Conservation (phyloP, 805 yeast species). For the Blastobotrys robertii region DNA sequence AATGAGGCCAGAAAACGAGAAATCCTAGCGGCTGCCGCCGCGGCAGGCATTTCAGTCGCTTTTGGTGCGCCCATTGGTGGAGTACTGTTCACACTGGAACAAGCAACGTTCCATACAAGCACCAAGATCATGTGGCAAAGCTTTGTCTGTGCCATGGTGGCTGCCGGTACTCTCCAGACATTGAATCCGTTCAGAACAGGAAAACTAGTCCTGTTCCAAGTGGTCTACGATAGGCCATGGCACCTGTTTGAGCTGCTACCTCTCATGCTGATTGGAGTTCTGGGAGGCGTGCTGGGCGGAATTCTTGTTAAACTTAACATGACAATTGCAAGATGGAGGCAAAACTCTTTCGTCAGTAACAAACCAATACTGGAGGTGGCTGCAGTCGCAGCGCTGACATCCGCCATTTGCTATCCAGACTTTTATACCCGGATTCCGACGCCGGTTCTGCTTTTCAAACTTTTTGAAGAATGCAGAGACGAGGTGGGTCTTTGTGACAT, state of each 20-base stretch:
- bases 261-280: slow-evolving; percentile 55
- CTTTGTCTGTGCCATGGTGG: slow-evolving; percentile 68
- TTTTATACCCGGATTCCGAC: slow-evolving; percentile 46
- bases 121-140: slow-evolving; percentile 73
- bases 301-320: slow-evolving; percentile 41
- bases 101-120: slow-evolving; percentile 51
- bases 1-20: slow-evolving; percentile 58
- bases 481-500: slow-evolving; percentile 22
- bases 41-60: slow-evolving; percentile 78
- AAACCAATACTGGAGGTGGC: slow-evolving; percentile 39
- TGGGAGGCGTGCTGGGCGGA: slow-evolving; percentile 63
- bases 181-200: slow-evolving; percentile 43
- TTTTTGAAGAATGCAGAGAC: slow-evolving; percentile 59
- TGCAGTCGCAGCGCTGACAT: slow-evolving; percentile 40
- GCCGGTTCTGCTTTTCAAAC: slow-evolving; percentile 43
- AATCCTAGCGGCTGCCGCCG: slow-evolving; percentile 61
- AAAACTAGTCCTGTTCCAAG: slow-evolving; percentile 52
- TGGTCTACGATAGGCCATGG: slow-evolving; percentile 64
- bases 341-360: slow-evolving; percentile 6
- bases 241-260: slow-evolving; percentile 60
- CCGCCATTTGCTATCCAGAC: slow-evolving; percentile 46
- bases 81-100: slow-evolving; percentile 66
- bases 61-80: slow-evolving; percentile 87
- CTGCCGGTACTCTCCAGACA: slow-evolving; percentile 49
- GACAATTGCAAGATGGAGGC: slow-evolving; percentile 29